Base-by-base conservation (phyloP, 257 asterid genomes). In the Pogostemon cablin region DNA sequence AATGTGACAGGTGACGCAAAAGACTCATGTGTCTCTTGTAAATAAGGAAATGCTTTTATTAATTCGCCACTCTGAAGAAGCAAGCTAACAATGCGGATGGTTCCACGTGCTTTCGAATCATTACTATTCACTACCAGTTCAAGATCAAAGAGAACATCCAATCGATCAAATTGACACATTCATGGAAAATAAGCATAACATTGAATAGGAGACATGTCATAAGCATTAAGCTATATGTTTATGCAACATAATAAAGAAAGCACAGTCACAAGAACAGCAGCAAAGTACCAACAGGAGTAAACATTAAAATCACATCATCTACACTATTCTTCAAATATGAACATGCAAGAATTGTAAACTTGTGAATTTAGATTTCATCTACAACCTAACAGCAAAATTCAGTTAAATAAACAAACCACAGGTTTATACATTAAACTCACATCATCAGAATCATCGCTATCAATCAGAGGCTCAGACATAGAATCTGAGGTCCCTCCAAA, bases 361-460 rank as follows among this genome's bases (percentile, higher is more conserved):
- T 6, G 48, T 42, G 50, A 61, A 65, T 57, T 66, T 20, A 69
- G 12, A 72, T 43, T 67, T 9, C 32, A 11, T 52, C 65, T 8
- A 42, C 17, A 34, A 35, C 25, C 34, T 65, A 73, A 40, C 40
- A 50, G 41, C 75, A 58, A 71, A 53, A 9, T 43, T 59, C 46
- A 2, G 58, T 17, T 15, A 39, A n/a, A 68, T 20, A 38, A 25
- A 25, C 32, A 1, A 68, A 35, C 6, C n/a, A 71, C 63, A 56
- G 12, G 10, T 15, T 60, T 35, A 68, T 56, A 42, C 68, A 72
- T 77, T 74, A 80, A 85, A 57, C 63, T 57, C 42, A 57, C 77
- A 62, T 70, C 95, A 55, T 87, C 91, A 39, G 88, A 96, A 67
- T 89, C 87, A 42, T 86, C 97, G 68, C 91, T 87, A 47, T 89